These are phyloP conservation scores for Immersiella caudata DNA, from an alignment of 495 filamentous ascomycete species.

Conservation along the genomic window DNA sequence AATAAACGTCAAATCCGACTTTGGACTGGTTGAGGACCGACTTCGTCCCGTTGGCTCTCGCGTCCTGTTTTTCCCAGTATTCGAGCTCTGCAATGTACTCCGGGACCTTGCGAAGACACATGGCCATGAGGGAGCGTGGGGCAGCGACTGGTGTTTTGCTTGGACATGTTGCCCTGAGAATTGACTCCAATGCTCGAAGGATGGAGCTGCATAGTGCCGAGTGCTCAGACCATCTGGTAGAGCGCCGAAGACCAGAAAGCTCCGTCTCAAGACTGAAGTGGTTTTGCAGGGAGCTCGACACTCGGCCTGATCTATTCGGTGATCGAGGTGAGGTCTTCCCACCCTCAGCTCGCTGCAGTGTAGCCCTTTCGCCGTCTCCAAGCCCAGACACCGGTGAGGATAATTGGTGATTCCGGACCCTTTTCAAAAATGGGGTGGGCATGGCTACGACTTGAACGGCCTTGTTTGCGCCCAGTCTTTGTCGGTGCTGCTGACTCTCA, in stretches of 20 bases:
- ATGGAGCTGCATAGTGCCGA: constrained; percentile 37
- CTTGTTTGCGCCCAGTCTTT: constrained; percentile 20
- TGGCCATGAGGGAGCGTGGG: constrained; percentile 61
- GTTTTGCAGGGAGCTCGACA: neutral
- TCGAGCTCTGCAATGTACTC: constrained; percentile 66
- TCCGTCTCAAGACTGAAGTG: constrained; percentile 21
- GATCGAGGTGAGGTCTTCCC: neutral
- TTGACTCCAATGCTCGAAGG: constrained; percentile 50
- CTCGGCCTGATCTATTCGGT: neutral
- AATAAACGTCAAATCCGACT: constrained; percentile 59
- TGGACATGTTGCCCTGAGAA: constrained; percentile 49
- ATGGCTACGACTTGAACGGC: constrained; percentile 26
- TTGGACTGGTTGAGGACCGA: constrained; percentile 42
- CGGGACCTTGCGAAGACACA: constrained; percentile 65
- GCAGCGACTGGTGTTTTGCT: constrained; percentile 20
- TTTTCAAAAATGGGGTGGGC: constrained; percentile 35
- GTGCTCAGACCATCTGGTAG: constrained; percentile 4
- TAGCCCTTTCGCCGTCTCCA: neutral
- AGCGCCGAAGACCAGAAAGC: constrained; percentile 21
- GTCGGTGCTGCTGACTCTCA: neutral
- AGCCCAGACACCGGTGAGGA: constrained; percentile 24
- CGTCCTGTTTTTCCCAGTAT: constrained; percentile 49
- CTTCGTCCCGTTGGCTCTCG: constrained; percentile 52
- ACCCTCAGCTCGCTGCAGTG: neutral
- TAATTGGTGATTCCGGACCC: constrained; percentile 28